Percentiles rank a stretch among this genome's conserved stretches.
These are phyloP conservation scores for Fraxinus sp. DNA, from an alignment of 305 asterid species.

Conservation along the genomic window DNA sequence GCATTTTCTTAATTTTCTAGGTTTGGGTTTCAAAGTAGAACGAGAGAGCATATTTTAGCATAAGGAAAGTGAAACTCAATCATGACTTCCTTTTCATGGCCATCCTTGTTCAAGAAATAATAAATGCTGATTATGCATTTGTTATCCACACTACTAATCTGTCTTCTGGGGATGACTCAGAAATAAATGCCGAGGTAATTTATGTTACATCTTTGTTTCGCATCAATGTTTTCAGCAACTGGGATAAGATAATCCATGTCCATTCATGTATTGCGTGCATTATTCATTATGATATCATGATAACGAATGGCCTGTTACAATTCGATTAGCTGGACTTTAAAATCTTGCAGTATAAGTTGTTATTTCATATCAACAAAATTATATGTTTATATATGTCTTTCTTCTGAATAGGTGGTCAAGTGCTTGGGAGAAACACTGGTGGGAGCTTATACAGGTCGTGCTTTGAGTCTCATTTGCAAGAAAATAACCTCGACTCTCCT, in stretches of 20 bases:
- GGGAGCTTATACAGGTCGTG: conserved; percentile 99
- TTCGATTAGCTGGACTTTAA: not conserved
- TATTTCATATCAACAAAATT: not conserved
- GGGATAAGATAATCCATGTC: conserved; percentile 6
- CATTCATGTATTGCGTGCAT: not conserved
- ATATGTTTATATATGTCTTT: conserved; percentile 8
- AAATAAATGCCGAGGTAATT: conserved; percentile 90
- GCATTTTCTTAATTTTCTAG: conserved; percentile 40
- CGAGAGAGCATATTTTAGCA: conserved; percentile 98
- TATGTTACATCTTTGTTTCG: conserved; percentile 10
- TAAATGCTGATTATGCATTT: conserved; percentile 97
- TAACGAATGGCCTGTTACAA: too few relatives aligned
- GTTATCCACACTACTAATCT: conserved; percentile 99
- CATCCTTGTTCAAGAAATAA: conserved; percentile 93
- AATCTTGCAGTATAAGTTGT: conserved; percentile 10
- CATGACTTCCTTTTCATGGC: conserved; percentile 98
- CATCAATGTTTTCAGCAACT: not conserved
- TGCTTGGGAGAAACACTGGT: conserved; percentile 99
- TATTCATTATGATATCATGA: not conserved
- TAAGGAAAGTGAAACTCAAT: conserved; percentile 87
- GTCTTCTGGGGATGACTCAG: conserved; percentile 88
- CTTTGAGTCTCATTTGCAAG: conserved; percentile 89
- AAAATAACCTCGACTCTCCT: conserved; percentile 76
- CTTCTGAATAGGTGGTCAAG: conserved; percentile 77
- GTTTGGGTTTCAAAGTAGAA: conserved; percentile 99